These are phyloP conservation scores for Kalmusia sp. DNA, from an alignment of 2,329 filamentous ascomycete genomes.

Conservation along the genomic window DNA sequence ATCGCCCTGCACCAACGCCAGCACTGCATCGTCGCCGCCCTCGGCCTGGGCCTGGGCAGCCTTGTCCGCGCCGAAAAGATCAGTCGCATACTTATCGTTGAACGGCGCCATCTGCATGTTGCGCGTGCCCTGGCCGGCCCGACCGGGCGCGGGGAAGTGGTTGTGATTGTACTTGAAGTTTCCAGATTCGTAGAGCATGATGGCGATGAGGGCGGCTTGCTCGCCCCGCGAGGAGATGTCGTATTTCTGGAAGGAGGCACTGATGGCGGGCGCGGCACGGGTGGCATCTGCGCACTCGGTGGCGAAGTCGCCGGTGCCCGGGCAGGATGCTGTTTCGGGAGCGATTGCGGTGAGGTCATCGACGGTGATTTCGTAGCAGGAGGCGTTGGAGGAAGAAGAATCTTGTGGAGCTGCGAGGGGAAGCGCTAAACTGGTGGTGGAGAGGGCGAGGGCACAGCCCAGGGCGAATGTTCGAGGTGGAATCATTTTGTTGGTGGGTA, in stretches of 20 bases:
- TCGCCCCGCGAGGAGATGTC: constrained; percentile 61
- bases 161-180: constrained; percentile 77
- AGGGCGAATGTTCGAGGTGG: constrained; percentile 29
- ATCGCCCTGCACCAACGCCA: constrained; percentile 56
- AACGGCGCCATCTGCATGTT: constrained; percentile 68
- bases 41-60: constrained; percentile 40
- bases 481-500: constrained; percentile 29
- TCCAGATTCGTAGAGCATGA: constrained; percentile 75
- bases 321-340: constrained; percentile 64
- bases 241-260: constrained; percentile 64
- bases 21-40: constrained; percentile 53
- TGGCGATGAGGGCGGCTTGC: constrained; percentile 72
- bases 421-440: constrained; percentile 34
- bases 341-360: constrained; percentile 59
- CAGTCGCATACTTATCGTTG: constrained; percentile 63
- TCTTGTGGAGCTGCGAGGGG: constrained; percentile 13
- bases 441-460: constrained; percentile 46
- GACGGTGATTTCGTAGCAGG: constrained; percentile 24
- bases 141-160: constrained; percentile 59
- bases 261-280: constrained; percentile 66
- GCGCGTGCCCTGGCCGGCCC: constrained; percentile 73
- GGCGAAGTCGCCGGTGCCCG: constrained; percentile 47
- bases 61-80: constrained; percentile 43
- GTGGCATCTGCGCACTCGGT: constrained; percentile 67
- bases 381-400: neutral